Percentiles rank a stretch among this genome's conserved stretches.
Conservation (phyloP, 176 grass and related monocot species). For the Eleusine indica region DNA sequence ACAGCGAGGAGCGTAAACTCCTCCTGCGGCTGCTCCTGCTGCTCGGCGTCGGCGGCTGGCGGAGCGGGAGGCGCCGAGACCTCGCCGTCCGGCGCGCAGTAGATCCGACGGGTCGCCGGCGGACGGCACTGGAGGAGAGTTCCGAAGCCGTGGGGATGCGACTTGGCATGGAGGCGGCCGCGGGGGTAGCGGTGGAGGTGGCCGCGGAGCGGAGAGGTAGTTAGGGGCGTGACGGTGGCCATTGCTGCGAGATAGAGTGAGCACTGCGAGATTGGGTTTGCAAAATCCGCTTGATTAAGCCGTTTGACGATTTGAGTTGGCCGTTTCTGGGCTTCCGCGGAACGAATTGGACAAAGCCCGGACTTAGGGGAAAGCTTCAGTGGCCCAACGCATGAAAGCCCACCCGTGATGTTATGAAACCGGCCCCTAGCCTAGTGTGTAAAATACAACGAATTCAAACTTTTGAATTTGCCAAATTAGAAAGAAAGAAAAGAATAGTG, state of each 20-base stretch:
- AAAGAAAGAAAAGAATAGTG: neutral
- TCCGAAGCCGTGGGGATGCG: neutral
- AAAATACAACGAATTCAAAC: neutral
- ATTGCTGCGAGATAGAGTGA: conserved; percentile 42
- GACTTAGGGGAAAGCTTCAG: too few species aligned
- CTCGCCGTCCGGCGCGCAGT: conserved; percentile 43
- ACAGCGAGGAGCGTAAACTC: conserved; percentile 57
- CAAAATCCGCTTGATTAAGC: neutral
- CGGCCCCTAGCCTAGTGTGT: neutral
- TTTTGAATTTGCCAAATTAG: neutral
- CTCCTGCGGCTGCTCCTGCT: conserved; percentile 28
- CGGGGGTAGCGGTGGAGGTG: neutral
- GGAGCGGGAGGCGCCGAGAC: neutral
- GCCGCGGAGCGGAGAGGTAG: conserved; percentile 28
- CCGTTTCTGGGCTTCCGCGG: too few species aligned
- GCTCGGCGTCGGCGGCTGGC: conserved; percentile 7
- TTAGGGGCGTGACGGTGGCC: conserved; percentile 41
- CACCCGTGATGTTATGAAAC: too few species aligned
- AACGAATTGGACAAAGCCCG: too few species aligned
- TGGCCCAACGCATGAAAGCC: neutral
- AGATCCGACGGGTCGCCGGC: neutral
- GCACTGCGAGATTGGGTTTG: conserved; percentile 12
- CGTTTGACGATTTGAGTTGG: neutral
- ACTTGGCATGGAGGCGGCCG: conserved; percentile 5
- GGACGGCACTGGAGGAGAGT: neutral